Percentiles rank a stretch among this genome's conserved stretches.
Conservation (phyloP, 306 rosid genomes). For the Astragalus glycyphyllos region DNA sequence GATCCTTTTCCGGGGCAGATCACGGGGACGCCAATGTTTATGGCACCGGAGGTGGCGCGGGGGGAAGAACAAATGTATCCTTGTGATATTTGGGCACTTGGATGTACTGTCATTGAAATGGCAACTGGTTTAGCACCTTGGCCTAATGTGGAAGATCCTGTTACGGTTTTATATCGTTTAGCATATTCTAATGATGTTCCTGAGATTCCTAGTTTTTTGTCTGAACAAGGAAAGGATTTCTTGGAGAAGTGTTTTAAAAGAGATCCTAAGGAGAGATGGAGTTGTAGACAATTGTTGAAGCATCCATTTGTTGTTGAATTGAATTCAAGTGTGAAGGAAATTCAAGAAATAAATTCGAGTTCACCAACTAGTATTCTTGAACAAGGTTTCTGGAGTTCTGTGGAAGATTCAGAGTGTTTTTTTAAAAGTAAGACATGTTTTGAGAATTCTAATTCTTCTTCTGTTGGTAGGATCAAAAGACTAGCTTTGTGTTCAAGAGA, state of each 20-base stretch:
- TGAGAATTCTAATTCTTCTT: slow-evolving; percentile 28
- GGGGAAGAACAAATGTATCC: slow-evolving; percentile 80
- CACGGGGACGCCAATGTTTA: slow-evolving; percentile 87
- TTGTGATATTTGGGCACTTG: slow-evolving; percentile 89
- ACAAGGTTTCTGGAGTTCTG: slow-evolving; percentile 71
- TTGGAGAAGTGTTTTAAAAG: slow-evolving; percentile 76
- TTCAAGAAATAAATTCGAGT: slow-evolving; percentile 51
- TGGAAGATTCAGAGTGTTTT: slow-evolving; percentile 53
- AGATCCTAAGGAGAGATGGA: slow-evolving; percentile 80
- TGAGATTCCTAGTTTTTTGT: slow-evolving; percentile 75
- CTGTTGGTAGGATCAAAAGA: slow-evolving; percentile 62
- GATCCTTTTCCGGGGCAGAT: slow-evolving; percentile 19
- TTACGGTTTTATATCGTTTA: slow-evolving; percentile 61
- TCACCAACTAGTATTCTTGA: slow-evolving; percentile 95
- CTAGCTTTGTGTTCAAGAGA: slow-evolving; percentile 59
- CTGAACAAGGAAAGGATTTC: slow-evolving; percentile 80
- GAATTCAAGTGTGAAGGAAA: slow-evolving; percentile 47
- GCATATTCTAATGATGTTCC: slow-evolving; percentile 73
- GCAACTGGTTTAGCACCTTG: slow-evolving; percentile 75
- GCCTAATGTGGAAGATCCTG: slow-evolving; percentile 64
- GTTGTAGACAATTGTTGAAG: slow-evolving; percentile 64
- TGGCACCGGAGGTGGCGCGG: slow-evolving; percentile 94
- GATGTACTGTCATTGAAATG: slow-evolving; percentile 88
- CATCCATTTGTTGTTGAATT: slow-evolving; percentile 76
- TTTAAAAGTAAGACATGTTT: slow-evolving; percentile 6